These are phyloP conservation scores for Pleurotus salmoneostramineus DNA, from an alignment of 768 basidiomycete genomes.

Conservation along the genomic window DNA sequence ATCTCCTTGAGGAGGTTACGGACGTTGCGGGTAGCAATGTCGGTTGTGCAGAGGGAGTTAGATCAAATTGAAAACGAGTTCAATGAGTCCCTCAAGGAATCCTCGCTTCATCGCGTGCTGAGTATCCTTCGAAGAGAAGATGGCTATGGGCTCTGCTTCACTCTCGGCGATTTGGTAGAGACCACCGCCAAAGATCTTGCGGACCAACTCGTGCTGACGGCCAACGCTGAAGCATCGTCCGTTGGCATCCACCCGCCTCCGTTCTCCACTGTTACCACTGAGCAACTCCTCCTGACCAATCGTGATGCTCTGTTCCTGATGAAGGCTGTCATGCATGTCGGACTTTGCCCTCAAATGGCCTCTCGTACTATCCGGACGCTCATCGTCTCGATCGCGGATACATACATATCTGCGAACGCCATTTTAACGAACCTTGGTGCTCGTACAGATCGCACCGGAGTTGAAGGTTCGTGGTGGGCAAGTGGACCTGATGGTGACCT, in stretches of 20 bases:
- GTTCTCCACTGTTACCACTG: slow-evolving; percentile 27
- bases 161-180: slow-evolving; percentile 1
- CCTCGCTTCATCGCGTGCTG: background rate
- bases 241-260: background rate
- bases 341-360: slow-evolving; percentile 34
- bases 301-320: slow-evolving; percentile 54
- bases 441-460: background rate
- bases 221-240: background rate
- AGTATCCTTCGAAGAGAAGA: background rate
- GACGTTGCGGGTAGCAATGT: slow-evolving; percentile 60
- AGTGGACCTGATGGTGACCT: background rate
- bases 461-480: slow-evolving; percentile 4
- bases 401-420: slow-evolving; percentile 51
- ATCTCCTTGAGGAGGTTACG: slow-evolving; percentile 50
- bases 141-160: background rate
- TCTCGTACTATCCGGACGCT: slow-evolving; percentile 45
- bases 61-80: slow-evolving; percentile 4
- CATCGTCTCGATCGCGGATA: slow-evolving; percentile 40
- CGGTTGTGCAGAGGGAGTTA: slow-evolving; percentile 51
- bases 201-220: background rate
- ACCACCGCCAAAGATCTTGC: background rate
- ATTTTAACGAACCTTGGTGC: slow-evolving; percentile 15
- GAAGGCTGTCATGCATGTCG: slow-evolving; percentile 14
- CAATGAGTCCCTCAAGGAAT: background rate
- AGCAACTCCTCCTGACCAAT: slow-evolving; percentile 51